These are phyloP conservation scores for Plantago rigida DNA, from an alignment of 305 asterid genomes.

Conservation along the genomic window DNA sequence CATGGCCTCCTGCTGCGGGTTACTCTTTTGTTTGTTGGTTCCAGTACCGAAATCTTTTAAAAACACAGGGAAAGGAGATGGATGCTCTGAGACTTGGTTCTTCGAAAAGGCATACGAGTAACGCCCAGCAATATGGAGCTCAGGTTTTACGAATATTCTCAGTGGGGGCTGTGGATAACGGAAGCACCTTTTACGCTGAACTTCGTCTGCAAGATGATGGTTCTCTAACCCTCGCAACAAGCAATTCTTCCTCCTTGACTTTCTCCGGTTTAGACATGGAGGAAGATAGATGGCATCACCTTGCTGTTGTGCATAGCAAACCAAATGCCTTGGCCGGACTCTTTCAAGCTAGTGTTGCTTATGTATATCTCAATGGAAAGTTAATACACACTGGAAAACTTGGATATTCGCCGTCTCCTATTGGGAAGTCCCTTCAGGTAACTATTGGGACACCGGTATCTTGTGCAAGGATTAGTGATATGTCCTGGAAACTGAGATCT, in stretches of 20 bases:
- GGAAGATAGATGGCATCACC: slow-evolving; percentile 99
- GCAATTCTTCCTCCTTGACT: slow-evolving; percentile 83
- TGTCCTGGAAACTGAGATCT: slow-evolving; percentile 89
- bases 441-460: slow-evolving; percentile 81
- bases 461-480: slow-evolving; percentile 66
- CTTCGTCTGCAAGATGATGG: slow-evolving; percentile 90
- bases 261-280: slow-evolving; percentile 86
- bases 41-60: slow-evolving; percentile 68
- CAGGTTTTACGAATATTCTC: slow-evolving; percentile 71
- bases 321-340: slow-evolving; percentile 99
- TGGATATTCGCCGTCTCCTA: slow-evolving; percentile 97
- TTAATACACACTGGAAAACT: slow-evolving; percentile 84
- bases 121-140: slow-evolving; percentile 48
- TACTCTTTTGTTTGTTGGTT: slow-evolving; percentile 98
- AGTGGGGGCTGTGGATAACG: slow-evolving; percentile 80
- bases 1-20: slow-evolving; percentile 99
- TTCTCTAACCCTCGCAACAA: slow-evolving; percentile 72
- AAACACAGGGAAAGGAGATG: slow-evolving; percentile 51
- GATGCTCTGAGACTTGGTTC: slow-evolving; percentile 60
- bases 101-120: slow-evolving; percentile 40
- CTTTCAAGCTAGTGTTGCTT: slow-evolving; percentile 92
- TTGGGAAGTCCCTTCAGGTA: slow-evolving; percentile 88
- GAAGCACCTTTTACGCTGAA: slow-evolving; percentile 66
- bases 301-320: slow-evolving; percentile 94
- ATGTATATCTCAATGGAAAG: slow-evolving; percentile 89